A percentile compares a stretch with the other conserved stretches of the same genome.
Conservation (phyloP, 2,329 filamentous ascomycete genomes). For the Colletotrichum tabaci region DNA sequence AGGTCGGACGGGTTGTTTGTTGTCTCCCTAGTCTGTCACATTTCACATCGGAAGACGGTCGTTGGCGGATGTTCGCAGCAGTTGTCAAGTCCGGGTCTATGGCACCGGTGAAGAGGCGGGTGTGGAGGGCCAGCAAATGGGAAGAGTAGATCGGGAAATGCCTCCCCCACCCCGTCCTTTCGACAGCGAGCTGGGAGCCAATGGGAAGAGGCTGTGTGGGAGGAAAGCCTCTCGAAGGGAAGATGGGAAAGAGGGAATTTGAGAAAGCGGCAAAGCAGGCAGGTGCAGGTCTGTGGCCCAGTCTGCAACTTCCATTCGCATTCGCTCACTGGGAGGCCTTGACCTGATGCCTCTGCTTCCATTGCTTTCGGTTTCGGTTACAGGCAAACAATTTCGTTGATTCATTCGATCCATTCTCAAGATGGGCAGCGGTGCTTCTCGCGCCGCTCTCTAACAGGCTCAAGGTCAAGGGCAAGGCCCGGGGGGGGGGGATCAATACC, state of each 20-base stretch:
- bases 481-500: not conserved
- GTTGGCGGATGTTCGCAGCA: slow-evolving; percentile 41
- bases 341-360: not conserved
- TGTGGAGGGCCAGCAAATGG: slow-evolving; percentile 33
- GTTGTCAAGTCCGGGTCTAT: slow-evolving; percentile 39
- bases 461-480: not conserved
- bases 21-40: slow-evolving; percentile 25
- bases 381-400: not conserved
- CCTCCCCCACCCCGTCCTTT: slow-evolving; percentile 11
- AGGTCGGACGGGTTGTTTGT: slow-evolving; percentile 1
- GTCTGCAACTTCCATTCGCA: not conserved
- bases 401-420: slow-evolving; percentile 10
- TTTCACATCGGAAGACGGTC: slow-evolving; percentile 34
- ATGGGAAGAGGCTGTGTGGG: slow-evolving; percentile 22
- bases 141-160: slow-evolving; percentile 31
- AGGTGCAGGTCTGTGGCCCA: not conserved
- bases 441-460: not conserved
- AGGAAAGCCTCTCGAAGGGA: slow-evolving; percentile 21
- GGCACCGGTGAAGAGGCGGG: slow-evolving; percentile 38
- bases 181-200: slow-evolving; percentile 10
- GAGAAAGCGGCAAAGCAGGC: not conserved
- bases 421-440: not conserved
- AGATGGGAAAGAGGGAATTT: not conserved
- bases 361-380: slow-evolving; percentile 11
- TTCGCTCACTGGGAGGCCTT: not conserved